Conservation (phyloP, 73 alveolate genomes). For the Paramecium bursaria region DNA sequence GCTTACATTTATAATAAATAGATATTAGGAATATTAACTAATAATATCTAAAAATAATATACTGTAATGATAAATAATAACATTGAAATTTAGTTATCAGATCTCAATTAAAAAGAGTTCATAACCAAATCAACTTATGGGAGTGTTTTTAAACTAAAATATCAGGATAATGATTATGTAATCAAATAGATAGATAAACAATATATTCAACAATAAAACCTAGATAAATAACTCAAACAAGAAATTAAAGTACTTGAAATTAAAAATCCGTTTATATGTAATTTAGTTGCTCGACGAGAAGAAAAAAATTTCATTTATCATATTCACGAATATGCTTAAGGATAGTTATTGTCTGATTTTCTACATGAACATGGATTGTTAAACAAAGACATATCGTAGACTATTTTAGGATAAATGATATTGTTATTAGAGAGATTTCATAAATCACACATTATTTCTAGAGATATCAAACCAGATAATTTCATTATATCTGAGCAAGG, state of each 20-base stretch:
- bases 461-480: slow-evolving; percentile 31
- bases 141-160: slow-evolving; percentile 15
- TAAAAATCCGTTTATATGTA: slow-evolving; percentile 34
- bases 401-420: slow-evolving; percentile 15
- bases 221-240: slow-evolving; percentile 21
- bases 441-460: neutral
- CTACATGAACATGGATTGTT: slow-evolving; percentile 10
- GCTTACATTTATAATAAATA: no score
- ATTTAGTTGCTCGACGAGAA: neutral
- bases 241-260: slow-evolving; percentile 46
- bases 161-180: neutral
- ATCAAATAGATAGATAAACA: slow-evolving; percentile 2
- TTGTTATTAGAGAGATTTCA: slow-evolving; percentile 9
- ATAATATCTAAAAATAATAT: neutral
- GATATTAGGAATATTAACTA: neutral
- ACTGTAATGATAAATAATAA: slow-evolving; percentile 2
- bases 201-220: neutral
- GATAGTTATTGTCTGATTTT: slow-evolving; percentile 2
- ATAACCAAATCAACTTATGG: slow-evolving; percentile 30
- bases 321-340: slow-evolving; percentile 9
- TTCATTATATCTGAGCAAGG: slow-evolving; percentile 2
- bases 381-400: neutral
- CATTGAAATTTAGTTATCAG: neutral
- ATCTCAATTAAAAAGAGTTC: neutral
- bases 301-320: neutral